Evolutionary conservation across 192 early-diverging fungal species (phyloP), one percentile per base, ranked within the genome.

Genomic region (Martensiomyces pterosporus): DNA sequence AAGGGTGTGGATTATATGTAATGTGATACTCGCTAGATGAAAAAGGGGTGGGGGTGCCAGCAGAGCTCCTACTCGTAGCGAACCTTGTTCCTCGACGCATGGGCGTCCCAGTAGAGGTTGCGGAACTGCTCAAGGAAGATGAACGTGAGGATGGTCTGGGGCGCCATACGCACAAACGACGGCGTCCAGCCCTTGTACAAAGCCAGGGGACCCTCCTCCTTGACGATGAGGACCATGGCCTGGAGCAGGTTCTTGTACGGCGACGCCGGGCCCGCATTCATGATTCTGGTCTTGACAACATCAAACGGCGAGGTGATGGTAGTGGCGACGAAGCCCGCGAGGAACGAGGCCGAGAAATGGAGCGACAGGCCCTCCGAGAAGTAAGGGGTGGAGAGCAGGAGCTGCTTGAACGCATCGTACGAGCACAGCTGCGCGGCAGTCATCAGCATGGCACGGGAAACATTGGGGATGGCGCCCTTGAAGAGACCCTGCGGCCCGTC

Each of bases 381-480:
- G 36, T 74, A 75, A 9, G 69, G 55, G 3, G 79, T 77, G 6
- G 69, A 52, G 23, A 89, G 53, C 27, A 92, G 60, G n/a, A 83
- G 42, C 13, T 84, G 68, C 73, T 92, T 92, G 57, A 85, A 84
- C 13, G 62, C 73, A 54, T 92, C 90, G 67, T 92, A 92, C 1
- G 81, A 82, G 19, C 77, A 78, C 21, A 87, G 71, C 49, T 89
- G 87, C 0, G 82, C 80, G 7, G 75, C 72, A 9, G 81, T 86
- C 81, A 89, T 89, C 32, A 93, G 79, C 63, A 97, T 87, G 4
- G 96, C 92, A 36, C 96, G 78, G 40, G 92, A 83, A 39, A 93
- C 78, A 34, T 93, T 93, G 18, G 96, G 91, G 0, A 88, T 89
- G 1, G 92, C 62, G 32, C 96, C 96, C 61, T 92, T 84, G 71